Conservation (phyloP, 441 rosid genomes). For the Omphalea diandra region DNA sequence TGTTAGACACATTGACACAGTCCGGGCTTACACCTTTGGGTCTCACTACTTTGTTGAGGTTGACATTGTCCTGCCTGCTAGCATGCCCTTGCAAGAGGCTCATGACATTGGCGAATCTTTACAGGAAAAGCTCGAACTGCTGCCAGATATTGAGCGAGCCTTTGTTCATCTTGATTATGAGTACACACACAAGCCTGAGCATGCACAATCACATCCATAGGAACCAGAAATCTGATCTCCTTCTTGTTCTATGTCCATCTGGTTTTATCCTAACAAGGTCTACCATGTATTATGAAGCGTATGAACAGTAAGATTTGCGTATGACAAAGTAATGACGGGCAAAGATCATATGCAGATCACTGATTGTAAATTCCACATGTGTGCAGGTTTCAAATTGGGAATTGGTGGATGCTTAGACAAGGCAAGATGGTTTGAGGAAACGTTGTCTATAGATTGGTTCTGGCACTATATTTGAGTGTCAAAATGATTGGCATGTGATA, state of each 20-base stretch:
- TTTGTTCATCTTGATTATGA: constrained; percentile 96
- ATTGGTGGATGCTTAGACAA: too few species aligned
- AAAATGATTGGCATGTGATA: background rate
- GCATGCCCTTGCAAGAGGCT: constrained; percentile 83
- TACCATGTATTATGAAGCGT: background rate
- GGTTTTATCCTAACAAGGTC: background rate
- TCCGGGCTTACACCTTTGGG: constrained; percentile 93
- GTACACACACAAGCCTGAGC: constrained; percentile 91
- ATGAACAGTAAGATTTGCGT: background rate
- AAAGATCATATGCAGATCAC: background rate
- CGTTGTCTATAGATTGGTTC: background rate
- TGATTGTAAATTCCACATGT: background rate
- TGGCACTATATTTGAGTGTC: background rate
- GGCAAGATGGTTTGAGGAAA: constrained; percentile 3
- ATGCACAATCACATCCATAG: constrained; percentile 53
- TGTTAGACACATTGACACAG: constrained; percentile 82
- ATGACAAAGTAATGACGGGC: background rate
- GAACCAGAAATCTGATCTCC: background rate
- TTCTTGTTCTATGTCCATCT: constrained; percentile 5
- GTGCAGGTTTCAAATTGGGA: background rate
- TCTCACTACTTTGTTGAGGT: constrained; percentile 96
- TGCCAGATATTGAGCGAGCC: constrained; percentile 86
- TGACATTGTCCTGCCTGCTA: constrained; percentile 83
- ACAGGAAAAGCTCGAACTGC: constrained; percentile 83
- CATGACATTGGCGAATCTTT: constrained; percentile 87